These are phyloP conservation scores for Saturnispora sekii DNA, from an alignment of 805 yeast genomes.

Conservation along the genomic window DNA sequence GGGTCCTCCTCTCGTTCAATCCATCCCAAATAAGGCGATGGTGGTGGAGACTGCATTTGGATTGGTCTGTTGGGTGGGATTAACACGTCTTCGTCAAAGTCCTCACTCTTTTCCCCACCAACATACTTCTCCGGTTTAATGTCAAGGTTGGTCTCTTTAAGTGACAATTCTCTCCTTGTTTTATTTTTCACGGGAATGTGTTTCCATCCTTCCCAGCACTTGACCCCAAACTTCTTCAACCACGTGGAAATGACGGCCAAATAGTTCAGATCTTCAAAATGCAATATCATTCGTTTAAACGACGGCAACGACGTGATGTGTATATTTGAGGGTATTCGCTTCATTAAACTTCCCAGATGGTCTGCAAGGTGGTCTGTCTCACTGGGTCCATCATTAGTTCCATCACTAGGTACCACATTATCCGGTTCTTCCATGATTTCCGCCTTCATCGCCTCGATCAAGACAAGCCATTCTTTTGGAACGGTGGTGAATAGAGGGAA, in stretches of 20 bases:
- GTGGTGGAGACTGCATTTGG: conserved; percentile 28
- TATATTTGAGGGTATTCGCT: background rate
- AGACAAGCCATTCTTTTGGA: conserved; percentile 1
- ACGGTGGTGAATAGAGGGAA: conserved; percentile 2
- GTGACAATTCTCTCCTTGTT: background rate
- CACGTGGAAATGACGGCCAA: background rate
- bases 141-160: background rate
- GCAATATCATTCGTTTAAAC: conserved; percentile 3
- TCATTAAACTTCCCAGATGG: background rate
- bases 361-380: background rate
- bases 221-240: conserved; percentile 5
- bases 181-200: background rate
- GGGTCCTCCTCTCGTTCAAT: conserved; percentile 25
- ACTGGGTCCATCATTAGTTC: background rate
- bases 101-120: background rate
- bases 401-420: no score
- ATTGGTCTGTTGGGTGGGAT: conserved; percentile 22
- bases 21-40: conserved; percentile 28
- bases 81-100: conserved; percentile 7
- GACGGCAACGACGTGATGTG: conserved; percentile 2
- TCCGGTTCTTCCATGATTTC: no score
- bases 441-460: conserved; percentile 1
- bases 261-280: conserved; percentile 2
- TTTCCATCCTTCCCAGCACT: conserved; percentile 7
- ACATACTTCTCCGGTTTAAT: background rate